Conservation (phyloP, 495 filamentous ascomycete species). For the Amniculicola lignicola region DNA sequence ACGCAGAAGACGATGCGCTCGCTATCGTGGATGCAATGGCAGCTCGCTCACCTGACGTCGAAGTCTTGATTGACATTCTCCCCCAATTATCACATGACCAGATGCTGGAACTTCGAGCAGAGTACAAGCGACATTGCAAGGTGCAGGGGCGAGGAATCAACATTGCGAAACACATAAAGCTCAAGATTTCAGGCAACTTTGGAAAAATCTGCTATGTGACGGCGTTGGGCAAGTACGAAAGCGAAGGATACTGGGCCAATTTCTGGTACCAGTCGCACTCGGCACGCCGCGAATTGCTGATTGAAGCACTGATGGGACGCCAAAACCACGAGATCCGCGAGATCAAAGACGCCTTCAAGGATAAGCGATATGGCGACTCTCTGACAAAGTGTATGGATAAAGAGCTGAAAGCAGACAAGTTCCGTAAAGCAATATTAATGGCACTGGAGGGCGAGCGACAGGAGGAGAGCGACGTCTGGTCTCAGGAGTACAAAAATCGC, state of each 20-base stretch:
- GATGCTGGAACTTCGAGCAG: constrained; percentile 72
- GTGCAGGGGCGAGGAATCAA: constrained; percentile 69
- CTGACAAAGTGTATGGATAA: constrained; percentile 82
- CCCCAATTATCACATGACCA: constrained; percentile 82
- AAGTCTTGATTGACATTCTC: constrained; percentile 75
- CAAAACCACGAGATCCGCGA: constrained; percentile 79
- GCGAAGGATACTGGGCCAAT: constrained; percentile 96
- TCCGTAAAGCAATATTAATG: constrained; percentile 82
- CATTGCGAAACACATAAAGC: constrained; percentile 90
- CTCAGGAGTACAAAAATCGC: constrained; percentile 53
- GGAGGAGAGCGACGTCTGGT: constrained; percentile 63
- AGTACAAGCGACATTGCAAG: constrained; percentile 89
- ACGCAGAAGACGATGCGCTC: constrained; percentile 73
- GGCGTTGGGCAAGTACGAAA: constrained; percentile 87
- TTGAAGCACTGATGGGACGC: constrained; percentile 87
- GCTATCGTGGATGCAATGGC: constrained; percentile 71
- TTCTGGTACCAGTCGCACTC: constrained; percentile 84
- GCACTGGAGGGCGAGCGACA: constrained; percentile 78
- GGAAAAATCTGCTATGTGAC: constrained; percentile 89
- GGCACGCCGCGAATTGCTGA: constrained; percentile 62
- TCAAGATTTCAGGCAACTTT: constrained; percentile 70
- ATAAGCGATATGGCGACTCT: constrained; percentile 86
- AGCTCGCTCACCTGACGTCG: constrained; percentile 61
- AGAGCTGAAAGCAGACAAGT: constrained; percentile 87
- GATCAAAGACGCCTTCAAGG: constrained; percentile 89